phyloP scores from a whole-genome alignment of 306 rosid genomes.

The Cucurbita ficifolia region DNA sequence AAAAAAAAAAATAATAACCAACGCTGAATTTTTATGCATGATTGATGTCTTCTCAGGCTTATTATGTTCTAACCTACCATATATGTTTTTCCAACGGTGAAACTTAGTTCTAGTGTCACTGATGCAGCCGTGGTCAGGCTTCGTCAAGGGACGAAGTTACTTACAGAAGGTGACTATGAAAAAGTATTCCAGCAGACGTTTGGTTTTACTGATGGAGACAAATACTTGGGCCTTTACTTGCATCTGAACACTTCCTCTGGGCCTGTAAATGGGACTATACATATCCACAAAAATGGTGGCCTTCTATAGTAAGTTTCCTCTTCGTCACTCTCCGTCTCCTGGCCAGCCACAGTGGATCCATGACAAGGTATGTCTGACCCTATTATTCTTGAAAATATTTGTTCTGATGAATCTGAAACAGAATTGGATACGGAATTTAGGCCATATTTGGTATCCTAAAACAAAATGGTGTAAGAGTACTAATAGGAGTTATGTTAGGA shows the following conservation, averaged over 20 bases:
- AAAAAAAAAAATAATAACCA: background rate
- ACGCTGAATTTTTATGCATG: background rate
- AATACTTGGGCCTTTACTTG: conserved; percentile 50
- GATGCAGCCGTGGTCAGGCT: conserved; percentile 67
- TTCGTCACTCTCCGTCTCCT: conserved; percentile 27
- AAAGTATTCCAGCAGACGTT: conserved; percentile 44
- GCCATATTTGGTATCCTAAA: too few relatives aligned
- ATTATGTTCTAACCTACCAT: background rate
- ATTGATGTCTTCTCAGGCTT: background rate
- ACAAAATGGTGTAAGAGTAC: too few relatives aligned
- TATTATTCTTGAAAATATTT: background rate
- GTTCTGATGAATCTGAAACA: background rate
- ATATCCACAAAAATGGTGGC: conserved; percentile 48
- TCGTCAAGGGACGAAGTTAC: conserved; percentile 42
- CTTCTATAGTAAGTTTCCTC: conserved; percentile 61
- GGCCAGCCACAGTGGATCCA: conserved; percentile 22
- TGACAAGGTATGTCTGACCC: conserved; percentile 40
- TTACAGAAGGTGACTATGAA: conserved; percentile 48
- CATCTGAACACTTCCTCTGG: conserved; percentile 42
- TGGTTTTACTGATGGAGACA: conserved; percentile 39
- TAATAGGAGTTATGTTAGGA: too few relatives aligned
- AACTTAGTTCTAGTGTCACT: conserved; percentile 23
- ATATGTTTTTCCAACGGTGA: background rate
- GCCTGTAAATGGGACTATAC: conserved; percentile 57
- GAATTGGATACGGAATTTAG: background rate